Percentiles rank a stretch among this genome's conserved stretches.
phyloP scores from a whole-genome alignment of 208 protist species.

The Trypanosoma conorhini region DNA sequence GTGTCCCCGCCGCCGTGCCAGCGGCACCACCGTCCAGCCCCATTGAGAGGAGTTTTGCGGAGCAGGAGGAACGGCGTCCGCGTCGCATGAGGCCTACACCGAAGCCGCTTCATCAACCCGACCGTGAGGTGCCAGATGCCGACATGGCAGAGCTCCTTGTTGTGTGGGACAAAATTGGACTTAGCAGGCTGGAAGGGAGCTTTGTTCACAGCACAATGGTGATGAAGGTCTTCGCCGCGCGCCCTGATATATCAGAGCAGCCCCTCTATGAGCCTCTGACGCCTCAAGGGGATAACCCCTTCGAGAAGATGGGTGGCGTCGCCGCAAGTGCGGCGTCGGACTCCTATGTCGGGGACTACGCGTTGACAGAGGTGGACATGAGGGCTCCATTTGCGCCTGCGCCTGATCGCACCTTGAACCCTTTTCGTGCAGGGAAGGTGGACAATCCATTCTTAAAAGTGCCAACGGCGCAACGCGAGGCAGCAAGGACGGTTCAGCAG shows the following conservation, averaged over 20 bases:
- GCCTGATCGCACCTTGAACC: constrained; percentile 39
- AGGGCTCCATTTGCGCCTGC: constrained; percentile 57
- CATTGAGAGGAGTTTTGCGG: constrained; percentile 21
- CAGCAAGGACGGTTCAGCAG: constrained; percentile 20
- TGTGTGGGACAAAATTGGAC: constrained; percentile 80
- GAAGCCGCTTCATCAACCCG: constrained; percentile 82
- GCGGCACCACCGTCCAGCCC: constrained; percentile 13
- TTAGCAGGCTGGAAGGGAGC: constrained; percentile 56
- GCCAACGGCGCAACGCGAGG: constrained; percentile 4
- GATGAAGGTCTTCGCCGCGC: constrained; percentile 83
- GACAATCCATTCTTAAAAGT: constrained; percentile 46
- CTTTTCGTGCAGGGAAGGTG: constrained; percentile 43
- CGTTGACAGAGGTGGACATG: constrained; percentile 25
- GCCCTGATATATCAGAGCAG: constrained; percentile 39
- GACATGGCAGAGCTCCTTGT: constrained; percentile 73
- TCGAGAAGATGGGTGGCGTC: constrained; percentile 25
- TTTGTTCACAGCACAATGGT: constrained; percentile 92
- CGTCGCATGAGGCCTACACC: constrained; percentile 60
- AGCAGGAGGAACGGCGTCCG: constrained; percentile 42
- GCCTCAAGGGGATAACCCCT: constrained; percentile 59
- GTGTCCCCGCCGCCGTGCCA: background rate
- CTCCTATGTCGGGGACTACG: constrained; percentile 11
- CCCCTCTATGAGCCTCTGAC: constrained; percentile 47
- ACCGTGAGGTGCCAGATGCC: constrained; percentile 51
- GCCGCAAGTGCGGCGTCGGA: constrained; percentile 1